A percentile compares a stretch with the other conserved stretches of the same genome.
Conservation (phyloP, 805 yeast genomes). For the Metschnikowia bowlesiae region DNA sequence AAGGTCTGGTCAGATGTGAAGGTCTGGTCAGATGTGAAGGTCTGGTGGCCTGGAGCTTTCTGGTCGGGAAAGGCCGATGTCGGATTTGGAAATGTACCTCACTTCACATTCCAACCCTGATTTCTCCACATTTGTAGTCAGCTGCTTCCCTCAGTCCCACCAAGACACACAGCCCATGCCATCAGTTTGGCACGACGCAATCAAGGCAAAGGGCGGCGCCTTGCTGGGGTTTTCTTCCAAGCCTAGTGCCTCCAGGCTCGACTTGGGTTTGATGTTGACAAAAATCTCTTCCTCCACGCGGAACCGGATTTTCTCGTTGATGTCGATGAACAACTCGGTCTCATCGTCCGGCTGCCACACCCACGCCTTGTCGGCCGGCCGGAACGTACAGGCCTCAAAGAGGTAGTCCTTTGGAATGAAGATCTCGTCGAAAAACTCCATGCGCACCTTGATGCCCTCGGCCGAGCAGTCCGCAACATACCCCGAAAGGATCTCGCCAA, state of each 20-base stretch:
- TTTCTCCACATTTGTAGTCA: neutral
- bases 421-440: conserved; percentile 89
- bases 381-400: conserved; percentile 70
- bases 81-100: no score
- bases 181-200: conserved; percentile 90
- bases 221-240: conserved; percentile 35
- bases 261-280: conserved; percentile 74
- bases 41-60: no score
- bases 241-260: conserved; percentile 51
- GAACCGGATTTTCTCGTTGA: conserved; percentile 87
- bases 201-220: conserved; percentile 75
- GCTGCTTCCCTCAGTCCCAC: conserved; percentile 68
- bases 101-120: no score
- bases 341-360: conserved; percentile 82
- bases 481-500: conserved; percentile 89
- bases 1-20: no score
- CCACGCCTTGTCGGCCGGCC: conserved; percentile 87
- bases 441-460: conserved; percentile 79
- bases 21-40: no score
- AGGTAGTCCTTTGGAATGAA: conserved; percentile 79
- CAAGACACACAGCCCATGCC: conserved; percentile 96
- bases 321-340: conserved; percentile 74
- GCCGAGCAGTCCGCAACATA: conserved; percentile 86
- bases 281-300: conserved; percentile 88
- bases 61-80: no score